A percentile compares a stretch with the other conserved stretches of the same genome.
These are phyloP conservation scores for Peronospora belbahrii DNA, from an alignment of 352 stramenopile species.

Conservation along the genomic window DNA sequence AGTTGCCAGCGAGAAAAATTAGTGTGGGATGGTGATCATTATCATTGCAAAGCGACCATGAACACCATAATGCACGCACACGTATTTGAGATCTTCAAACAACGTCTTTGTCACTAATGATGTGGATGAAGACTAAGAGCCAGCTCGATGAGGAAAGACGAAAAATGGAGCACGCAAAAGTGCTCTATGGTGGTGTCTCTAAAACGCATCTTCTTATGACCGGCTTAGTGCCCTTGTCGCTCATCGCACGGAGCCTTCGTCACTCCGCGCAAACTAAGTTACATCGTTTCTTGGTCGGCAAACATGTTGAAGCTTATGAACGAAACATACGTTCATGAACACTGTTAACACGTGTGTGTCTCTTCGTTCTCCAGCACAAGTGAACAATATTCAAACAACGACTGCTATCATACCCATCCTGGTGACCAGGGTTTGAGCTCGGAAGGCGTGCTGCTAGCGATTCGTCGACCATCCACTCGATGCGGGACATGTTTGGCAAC, in stretches of 20 bases:
- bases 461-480: conserved; percentile 1
- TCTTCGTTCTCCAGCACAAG: not conserved
- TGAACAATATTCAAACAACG: conserved; percentile 2
- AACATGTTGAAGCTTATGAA: not conserved
- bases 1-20: no score
- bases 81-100: no score
- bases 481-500: conserved; percentile 4
- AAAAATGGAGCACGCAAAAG: not conserved
- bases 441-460: conserved; percentile 6
- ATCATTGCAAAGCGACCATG: not conserved
- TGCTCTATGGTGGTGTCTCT: not conserved
- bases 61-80: not conserved
- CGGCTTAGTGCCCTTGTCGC: conserved; percentile 12
- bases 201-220: not conserved
- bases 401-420: not conserved
- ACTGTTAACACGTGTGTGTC: no score
- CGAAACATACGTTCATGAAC: not conserved
- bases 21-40: not conserved
- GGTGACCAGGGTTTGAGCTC: not conserved
- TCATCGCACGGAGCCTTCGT: not conserved
- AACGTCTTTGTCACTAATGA: not conserved
- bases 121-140: not conserved
- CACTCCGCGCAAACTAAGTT: conserved; percentile 1
- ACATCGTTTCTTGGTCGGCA: not conserved
- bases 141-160: conserved; percentile 1